Base-by-base conservation (phyloP, 2,329 filamentous ascomycete genomes). In the Colletotrichum sansevieriae region DNA sequence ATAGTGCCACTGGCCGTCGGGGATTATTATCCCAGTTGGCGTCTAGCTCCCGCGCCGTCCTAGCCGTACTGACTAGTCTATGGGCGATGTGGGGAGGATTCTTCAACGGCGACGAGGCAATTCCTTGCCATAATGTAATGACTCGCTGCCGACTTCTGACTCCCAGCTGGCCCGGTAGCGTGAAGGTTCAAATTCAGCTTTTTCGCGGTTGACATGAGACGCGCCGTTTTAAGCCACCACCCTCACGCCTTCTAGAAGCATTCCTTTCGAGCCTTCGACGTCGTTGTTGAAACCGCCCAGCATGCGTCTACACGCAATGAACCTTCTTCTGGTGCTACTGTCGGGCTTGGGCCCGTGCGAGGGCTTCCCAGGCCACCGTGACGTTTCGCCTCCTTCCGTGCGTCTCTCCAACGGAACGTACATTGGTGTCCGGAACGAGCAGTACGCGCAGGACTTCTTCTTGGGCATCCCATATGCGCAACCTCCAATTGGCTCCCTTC, bases 401-500 rank as follows among this genome's bases (percentile, higher is more conserved):
- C 57, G 57, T 25, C 67, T 70, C n/a, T 46, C 54, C 39, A 61
- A 70, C 54, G 70, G 67, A n/a, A 66, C 84, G 0, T 85, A 85
- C 68, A 65, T 73, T 22, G 85, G 85, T 3, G 70, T 79, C 0
- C 75, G 78, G 63, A 80, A 79, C 47, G 51, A 78, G 0, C 67
- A 75, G 2, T 85, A 83, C 63, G 72, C 80, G 20, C 84, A 86
- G 52, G 89, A 91, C 64, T 82, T 80, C 25, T 91, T 91, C 78
- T 83, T 84, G 68, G 88, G 87, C 12, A 89, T 92, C 65, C 90
- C 90, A 1, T 92, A 87, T 72, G 89, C 89, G 2, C 78, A 90
- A 68, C 84, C 88, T 3, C 90, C 90, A 0, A 80, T 84, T 1
- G 88, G 86, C 0, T 73, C 80, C 1, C 81, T 90, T 22, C 85